Base-by-base conservation (phyloP, 2,329 filamentous ascomycete species). In the Monilinia laxa region DNA sequence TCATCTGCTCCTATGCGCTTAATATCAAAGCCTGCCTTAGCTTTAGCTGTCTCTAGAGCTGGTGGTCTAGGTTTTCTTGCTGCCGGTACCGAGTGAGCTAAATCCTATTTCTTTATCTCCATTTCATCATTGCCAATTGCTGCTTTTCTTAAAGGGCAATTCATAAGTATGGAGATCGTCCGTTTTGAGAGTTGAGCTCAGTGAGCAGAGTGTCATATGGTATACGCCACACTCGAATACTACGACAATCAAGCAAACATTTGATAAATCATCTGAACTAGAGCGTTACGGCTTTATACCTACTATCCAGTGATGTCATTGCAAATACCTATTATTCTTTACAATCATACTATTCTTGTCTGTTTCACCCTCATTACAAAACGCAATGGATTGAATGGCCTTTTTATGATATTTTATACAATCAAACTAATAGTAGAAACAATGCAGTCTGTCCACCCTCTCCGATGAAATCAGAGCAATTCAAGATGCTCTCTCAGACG, bases 1-100 rank as follows among this genome's bases (percentile, higher is more conserved):
- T 80, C 83, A 56, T 80, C 81, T 49, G 89, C 88, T 1, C 90
- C 90, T 0, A 92, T 93, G 90, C 84, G 87, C 56, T 80, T 87
- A 47, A 85, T 91, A 82, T 71, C 81, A 76, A 73, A 83, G 75
- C 68, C 81, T 74, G 71, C 78, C 0, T 81, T 92, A 3, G 86
- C 88, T 3, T 78, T 87, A 42, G 83, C 86, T 54, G 82, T 91
- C 18, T 87, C 84, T 2, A 78, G 77, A 71, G 83, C 84, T 42
- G 82, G 83, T 6, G 83, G 82, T 4, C 68, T 84, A 1, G 84
- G 81, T 14, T 83, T 82, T 70, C 77, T 82, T 56, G 81, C 78
- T 2, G 78, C 78, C 0, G 73, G 78, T 72, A 74, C 70, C 3
- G 78, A 77, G 64, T 65, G 64, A 65, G 64, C 55, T 45, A 14